Base-by-base conservation (phyloP, 2,329 filamentous ascomycete species). In the Stenocarpella maydis region DNA sequence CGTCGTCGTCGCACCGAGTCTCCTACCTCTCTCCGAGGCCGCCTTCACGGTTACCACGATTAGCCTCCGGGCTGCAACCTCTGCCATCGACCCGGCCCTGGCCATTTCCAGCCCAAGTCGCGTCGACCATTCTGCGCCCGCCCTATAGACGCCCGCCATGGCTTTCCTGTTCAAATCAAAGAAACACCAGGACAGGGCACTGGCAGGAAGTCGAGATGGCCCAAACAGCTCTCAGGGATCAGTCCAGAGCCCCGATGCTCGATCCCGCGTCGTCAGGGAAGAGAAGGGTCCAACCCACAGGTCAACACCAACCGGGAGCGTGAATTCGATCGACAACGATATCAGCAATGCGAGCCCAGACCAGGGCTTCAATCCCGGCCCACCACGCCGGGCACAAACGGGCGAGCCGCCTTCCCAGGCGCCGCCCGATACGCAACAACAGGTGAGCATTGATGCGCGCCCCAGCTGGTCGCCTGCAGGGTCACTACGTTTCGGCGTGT, bases 151-250 rank as follows among this genome's bases (percentile, higher is more conserved):
- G 81, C 75, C 77, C 80, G 85, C 80, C 80, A 94, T 94, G 92
- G 90, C 92, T 74, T 94, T 94, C 80, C 86, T 94, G 72, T 94
- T 94, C 84, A 93, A 93, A 80, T 92, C 90, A 68, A 94, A 94
- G 82, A 94, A 93, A 81, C 87, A 88, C 77, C 90, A 91, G 79
- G 89, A 91, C 75, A 87, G 89, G 77, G 82, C 82, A 69, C 78
- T 87, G 73, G 81, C 84, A 65, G 70, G 70, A 34, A 86, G 83
- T 77, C 86, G 87, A 77, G 87, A 89, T 76, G 86, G 84, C 65
- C 82, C 75, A 28, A 76, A 77, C 24, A 80, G 79, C 65, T 83
- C 85, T 8, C 84, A 84, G 76, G 83, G 82, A 65, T 85, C 83
- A 43, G 79, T 87, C 52, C 83, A 84, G 74, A 84, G 82, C 76